Evolutionary conservation across 2,329 filamentous ascomycete genomes (phyloP), one percentile per base, ranked within the genome.

Genomic region (Chaetomiaceae sp.): DNA sequence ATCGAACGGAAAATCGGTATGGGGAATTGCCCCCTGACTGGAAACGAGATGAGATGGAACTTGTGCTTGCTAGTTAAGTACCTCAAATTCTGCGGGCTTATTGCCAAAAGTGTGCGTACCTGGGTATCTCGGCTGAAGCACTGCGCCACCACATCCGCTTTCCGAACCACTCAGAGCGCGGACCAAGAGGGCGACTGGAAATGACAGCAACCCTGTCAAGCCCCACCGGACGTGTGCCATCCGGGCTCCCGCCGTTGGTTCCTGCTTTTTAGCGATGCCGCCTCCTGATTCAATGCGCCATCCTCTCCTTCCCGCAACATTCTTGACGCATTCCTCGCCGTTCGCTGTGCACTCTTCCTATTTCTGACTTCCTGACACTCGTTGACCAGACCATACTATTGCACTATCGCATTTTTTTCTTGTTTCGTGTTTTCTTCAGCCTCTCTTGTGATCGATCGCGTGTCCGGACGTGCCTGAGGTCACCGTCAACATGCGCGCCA

Each of bases 361-460:
- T 55, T 51, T n/a, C n/a, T n/a, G n/a, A n/a, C n/a, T n/a, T n/a
- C n/a, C 53, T 50, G 43, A 55, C 53, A 51, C 49, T 55, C 53
- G 45, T 48, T 51, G 34, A 48, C 37, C n/a, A 45, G 36, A 41
- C 24, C 34, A 24, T 38, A 24, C n/a, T n/a, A n/a, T n/a, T n/a
- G n/a, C n/a, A n/a, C n/a, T n/a, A n/a, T n/a, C n/a, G n/a, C n/a
- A n/a, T n/a, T n/a, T 30, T 20, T 11, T n/a, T 39, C 30, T 41
- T 42, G n/a, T 17, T 32, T 29, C 11, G 38, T 48, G 20, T 15
- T 2, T 22, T 15, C 27, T 19, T n/a, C 18, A 32, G 14, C 24
- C 22, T 9, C 22, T 24, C 22, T 32, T 38, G 12, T 37, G 32
- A 24, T 17, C 32, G 40, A 32, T 35, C 38, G 4, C 38, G 27